Base-by-base conservation (phyloP, 441 rosid genomes). In the Croton laevigatus region DNA sequence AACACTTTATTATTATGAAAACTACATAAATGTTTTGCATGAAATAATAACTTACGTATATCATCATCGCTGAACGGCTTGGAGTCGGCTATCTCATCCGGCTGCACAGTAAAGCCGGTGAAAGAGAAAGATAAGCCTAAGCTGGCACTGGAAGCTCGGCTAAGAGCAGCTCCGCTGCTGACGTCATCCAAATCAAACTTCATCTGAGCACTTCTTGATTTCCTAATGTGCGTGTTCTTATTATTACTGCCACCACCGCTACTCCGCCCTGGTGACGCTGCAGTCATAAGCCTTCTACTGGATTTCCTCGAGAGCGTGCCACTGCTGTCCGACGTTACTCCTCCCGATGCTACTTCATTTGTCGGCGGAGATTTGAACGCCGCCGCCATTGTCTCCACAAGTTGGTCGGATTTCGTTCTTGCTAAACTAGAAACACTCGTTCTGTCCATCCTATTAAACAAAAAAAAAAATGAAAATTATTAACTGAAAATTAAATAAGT, bases 91-190 rank as follows among this genome's bases (percentile, higher is more conserved):
- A 88, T 82, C 65, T 89, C 97, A n/a, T 91, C 98, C 2, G 87
- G 89, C 14, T 95, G 97, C 79, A 90, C 58, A 63, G 83, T 78
- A 82, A 94, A 94, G 59, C 98, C 98, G 19, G 97, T 91, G 88
- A 94, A 94, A 23, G 97, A 90, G 77, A 91, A 94, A 13, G 98
- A 91, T 38, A 94, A 72, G 45, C 97, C 97, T 5, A 94, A 75
- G 78, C 97, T 91, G 23, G 98, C 97, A 44, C 98, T 94, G 0
- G 98, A 94, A 3, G 97, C 98, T 55, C 98, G 86, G 80, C 98
- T 94, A 27, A 94, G 74, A 14, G 97, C 98, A 0, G 97, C 97
- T 0, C 98, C 95, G 45, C 87, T 90, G 81, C 79, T 87, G 32
- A 94, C 75, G 7, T 91, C 97, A 1, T 94, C 97, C 62, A 84